Conservation (phyloP, 176 grass and related monocot genomes). For the Aegilops umbellulata region DNA sequence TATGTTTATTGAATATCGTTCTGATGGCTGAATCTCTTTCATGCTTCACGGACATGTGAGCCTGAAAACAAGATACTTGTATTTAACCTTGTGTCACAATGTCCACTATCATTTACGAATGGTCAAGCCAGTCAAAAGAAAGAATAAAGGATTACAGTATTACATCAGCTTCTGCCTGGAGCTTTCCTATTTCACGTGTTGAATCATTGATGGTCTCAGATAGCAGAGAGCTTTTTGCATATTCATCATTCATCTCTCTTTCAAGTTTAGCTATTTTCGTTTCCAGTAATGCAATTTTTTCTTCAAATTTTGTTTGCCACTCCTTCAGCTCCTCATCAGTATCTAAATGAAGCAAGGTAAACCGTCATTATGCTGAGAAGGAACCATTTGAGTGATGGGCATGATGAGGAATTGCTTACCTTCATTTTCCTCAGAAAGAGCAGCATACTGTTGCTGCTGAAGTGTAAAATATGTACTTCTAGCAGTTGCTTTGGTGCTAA, state of each 20-base stretch:
- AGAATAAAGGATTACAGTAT: conserved; percentile 25
- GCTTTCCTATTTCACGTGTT: conserved; percentile 70
- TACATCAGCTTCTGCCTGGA: conserved; percentile 92
- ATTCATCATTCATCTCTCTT: conserved; percentile 76
- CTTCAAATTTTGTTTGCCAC: conserved; percentile 98
- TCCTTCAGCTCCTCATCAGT: conserved; percentile 92
- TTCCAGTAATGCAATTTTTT: conserved; percentile 71
- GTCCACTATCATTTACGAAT: background rate
- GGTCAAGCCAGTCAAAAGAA: conserved; percentile 6
- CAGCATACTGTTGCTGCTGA: conserved; percentile 68
- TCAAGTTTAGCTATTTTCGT: conserved; percentile 80
- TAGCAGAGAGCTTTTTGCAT: conserved; percentile 34
- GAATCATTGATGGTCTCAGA: conserved; percentile 44
- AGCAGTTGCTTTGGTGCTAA: conserved; percentile 52
- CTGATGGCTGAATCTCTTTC: conserved; percentile 71
- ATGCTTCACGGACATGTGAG: conserved; percentile 52
- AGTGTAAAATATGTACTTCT: conserved; percentile 78
- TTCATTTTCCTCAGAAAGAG: conserved; percentile 96
- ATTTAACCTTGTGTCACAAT: conserved; percentile 18
- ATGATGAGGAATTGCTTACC: conserved; percentile 38
- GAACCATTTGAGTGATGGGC: background rate
- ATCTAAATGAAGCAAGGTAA: conserved; percentile 52
- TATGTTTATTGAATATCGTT: conserved; percentile 72
- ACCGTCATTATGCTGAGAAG: conserved; percentile 2
- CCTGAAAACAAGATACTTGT: conserved; percentile 57